Conservation (phyloP, 2,329 filamentous ascomycete species). For the Lachnellula arida region DNA sequence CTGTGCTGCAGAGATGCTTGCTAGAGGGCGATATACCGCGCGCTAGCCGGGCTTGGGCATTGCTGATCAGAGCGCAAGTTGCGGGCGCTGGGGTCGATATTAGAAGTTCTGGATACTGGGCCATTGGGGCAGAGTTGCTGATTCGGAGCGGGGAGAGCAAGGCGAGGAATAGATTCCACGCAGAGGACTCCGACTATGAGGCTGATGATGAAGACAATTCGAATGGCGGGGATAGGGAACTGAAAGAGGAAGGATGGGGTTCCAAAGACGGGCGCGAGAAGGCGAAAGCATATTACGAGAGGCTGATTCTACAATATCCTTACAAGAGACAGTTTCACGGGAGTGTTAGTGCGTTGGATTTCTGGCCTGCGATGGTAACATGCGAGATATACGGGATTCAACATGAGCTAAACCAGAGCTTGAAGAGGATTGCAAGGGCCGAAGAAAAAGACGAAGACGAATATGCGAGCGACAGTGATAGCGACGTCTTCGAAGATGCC, state of each 20-base stretch:
- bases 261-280: constrained; percentile 48
- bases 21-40: constrained; percentile 64
- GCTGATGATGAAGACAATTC: neutral
- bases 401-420: constrained; percentile 48
- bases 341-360: constrained; percentile 63
- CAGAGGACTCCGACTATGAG: constrained; percentile 1
- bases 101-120: constrained; percentile 68
- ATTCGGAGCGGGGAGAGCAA: constrained; percentile 46
- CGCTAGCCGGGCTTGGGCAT: constrained; percentile 69
- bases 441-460: constrained; percentile 28
- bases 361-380: constrained; percentile 76
- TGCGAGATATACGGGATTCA: constrained; percentile 76
- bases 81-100: constrained; percentile 58
- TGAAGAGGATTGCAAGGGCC: constrained; percentile 34
- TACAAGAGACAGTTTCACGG: constrained; percentile 56
- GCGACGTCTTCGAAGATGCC: constrained; percentile 17
- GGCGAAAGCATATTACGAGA: constrained; percentile 68
- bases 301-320: constrained; percentile 71
- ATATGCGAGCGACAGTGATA: constrained; percentile 10
- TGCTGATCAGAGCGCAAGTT: constrained; percentile 62
- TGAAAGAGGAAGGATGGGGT: constrained; percentile 31
- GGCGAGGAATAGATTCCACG: constrained; percentile 7
- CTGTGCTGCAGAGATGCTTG: constrained; percentile 69
- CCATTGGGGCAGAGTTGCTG: constrained; percentile 77
- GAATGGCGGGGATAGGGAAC: neutral